Evolutionary conservation across 768 basidiomycete genomes (phyloP).

Genomic region (Clathrus columnatus): DNA sequence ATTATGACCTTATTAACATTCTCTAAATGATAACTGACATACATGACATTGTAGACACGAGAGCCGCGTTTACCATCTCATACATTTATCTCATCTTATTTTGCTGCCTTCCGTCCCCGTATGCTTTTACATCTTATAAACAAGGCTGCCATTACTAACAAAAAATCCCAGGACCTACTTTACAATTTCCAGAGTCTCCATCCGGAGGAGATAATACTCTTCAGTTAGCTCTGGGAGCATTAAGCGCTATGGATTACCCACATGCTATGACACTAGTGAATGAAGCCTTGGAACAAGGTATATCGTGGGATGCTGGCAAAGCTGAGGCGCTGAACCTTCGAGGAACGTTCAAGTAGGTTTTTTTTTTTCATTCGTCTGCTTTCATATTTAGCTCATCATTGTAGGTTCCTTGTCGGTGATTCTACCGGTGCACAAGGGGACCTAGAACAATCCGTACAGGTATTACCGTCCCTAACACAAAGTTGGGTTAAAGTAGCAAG

Average conservation of each 20-base stretch:
- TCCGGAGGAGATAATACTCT: conserved; percentile 80
- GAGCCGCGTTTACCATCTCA: conserved; percentile 79
- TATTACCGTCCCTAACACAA: conserved; percentile 69
- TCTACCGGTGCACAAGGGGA: conserved; percentile 76
- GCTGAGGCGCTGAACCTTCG: conserved; percentile 89
- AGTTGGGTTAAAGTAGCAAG: conserved; percentile 93
- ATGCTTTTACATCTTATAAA: conserved; percentile 22
- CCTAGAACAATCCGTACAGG: conserved; percentile 62
- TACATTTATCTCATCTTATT: conserved; percentile 92
- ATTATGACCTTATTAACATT: conserved; percentile 14
- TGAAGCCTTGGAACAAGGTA: conserved; percentile 80
- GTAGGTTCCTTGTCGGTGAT: conserved; percentile 83
- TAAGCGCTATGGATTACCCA: conserved; percentile 74
- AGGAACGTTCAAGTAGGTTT: conserved; percentile 86
- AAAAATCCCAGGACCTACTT: conserved; percentile 46
- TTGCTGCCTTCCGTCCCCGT: conserved; percentile 93
- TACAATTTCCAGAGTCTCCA: conserved; percentile 63
- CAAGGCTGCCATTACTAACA: conserved; percentile 2
- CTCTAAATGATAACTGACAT: not conserved
- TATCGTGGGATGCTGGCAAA: conserved; percentile 63
- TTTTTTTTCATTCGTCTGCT: not conserved
- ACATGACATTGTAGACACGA: conserved; percentile 39
- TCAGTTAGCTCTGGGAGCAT: conserved; percentile 69
- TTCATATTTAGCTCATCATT: not conserved
- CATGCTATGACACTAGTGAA: conserved; percentile 74